phyloP scores from a whole-genome alignment of 176 grass and related monocot genomes.

The Microstegium vimineum region DNA sequence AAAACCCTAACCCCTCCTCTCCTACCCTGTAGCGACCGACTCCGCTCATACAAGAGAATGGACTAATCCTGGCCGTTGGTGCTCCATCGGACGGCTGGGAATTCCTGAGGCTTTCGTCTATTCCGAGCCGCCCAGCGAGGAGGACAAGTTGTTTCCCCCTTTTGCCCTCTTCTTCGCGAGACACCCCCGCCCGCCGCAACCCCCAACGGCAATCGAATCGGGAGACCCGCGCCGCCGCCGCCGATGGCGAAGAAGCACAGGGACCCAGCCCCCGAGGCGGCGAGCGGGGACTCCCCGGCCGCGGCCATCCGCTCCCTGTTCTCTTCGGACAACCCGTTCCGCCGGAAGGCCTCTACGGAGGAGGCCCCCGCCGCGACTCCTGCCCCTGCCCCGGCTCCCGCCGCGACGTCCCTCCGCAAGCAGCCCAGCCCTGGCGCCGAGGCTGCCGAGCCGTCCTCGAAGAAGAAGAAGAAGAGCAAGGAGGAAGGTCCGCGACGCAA shows the following conservation, averaged over 20 bases:
- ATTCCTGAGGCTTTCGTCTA: not conserved
- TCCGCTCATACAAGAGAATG: not conserved
- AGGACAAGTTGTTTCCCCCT: not conserved
- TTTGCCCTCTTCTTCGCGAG: not conserved
- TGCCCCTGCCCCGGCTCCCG: not conserved
- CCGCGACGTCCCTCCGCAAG: conserved; percentile 1
- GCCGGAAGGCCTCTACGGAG: conserved; percentile 33
- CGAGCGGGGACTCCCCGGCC: not conserved
- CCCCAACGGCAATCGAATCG: not conserved
- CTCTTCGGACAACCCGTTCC: conserved; percentile 62
- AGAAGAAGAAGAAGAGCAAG: conserved; percentile 25
- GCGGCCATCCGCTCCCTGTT: conserved; percentile 47
- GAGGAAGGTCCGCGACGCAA: conserved; percentile 21
- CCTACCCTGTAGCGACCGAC: not conserved
- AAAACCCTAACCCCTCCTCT: conserved; percentile 32
- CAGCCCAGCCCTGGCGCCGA: not conserved
- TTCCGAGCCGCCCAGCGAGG: conserved; percentile 10
- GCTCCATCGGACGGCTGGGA: not conserved
- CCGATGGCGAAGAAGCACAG: conserved; percentile 52
- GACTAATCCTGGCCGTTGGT: not conserved
- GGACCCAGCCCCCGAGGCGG: conserved; percentile 16
- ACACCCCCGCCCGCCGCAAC: conserved; percentile 30
- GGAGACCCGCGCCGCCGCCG: not conserved
- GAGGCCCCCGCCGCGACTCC: not conserved
- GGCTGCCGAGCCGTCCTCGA: conserved; percentile 10